Conservation (phyloP, 768 basidiomycete genomes). For the Suillus cothurnatus region DNA sequence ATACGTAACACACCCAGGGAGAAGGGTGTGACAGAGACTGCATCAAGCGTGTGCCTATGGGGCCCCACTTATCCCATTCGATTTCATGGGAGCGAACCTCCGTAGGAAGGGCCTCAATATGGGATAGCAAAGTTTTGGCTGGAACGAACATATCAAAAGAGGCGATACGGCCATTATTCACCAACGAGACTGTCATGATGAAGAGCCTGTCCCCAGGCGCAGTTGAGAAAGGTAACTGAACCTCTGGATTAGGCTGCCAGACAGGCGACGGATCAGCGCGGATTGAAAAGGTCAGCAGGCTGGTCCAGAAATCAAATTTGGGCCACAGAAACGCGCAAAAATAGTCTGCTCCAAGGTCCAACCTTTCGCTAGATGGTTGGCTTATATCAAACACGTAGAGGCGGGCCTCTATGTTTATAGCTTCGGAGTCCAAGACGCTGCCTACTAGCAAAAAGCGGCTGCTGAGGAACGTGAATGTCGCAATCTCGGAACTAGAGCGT, state of each 20-base stretch:
- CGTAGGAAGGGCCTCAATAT: slow-evolving; percentile 21
- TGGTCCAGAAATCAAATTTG: slow-evolving; percentile 27
- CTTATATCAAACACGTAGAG: slow-evolving; percentile 46
- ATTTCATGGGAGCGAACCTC: slow-evolving; percentile 25
- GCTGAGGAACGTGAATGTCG: slow-evolving; percentile 46
- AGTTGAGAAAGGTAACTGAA: slow-evolving; percentile 48
- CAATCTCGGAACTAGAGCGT: slow-evolving; percentile 36
- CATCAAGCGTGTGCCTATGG: slow-evolving; percentile 46
- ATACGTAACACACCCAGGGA: slow-evolving; percentile 63
- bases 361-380: slow-evolving; percentile 30
- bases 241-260: slow-evolving; percentile 40
- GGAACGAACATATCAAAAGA: slow-evolving; percentile 47
- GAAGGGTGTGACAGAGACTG: slow-evolving; percentile 36
- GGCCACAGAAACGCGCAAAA: slow-evolving; percentile 47
- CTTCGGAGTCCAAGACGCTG: slow-evolving; percentile 27
- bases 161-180: slow-evolving; percentile 25
- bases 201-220: slow-evolving; percentile 46
- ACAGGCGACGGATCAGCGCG: slow-evolving; percentile 56
- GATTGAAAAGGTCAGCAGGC: slow-evolving; percentile 40
- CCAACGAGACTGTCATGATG: slow-evolving; percentile 47
- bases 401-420: slow-evolving; percentile 22
- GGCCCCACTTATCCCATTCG: slow-evolving; percentile 57
- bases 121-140: slow-evolving; percentile 36
- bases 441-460: slow-evolving; percentile 42
- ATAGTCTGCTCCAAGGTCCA: slow-evolving; percentile 33